Conservation (phyloP, 495 filamentous ascomycete genomes). For the Niebla homalea region DNA sequence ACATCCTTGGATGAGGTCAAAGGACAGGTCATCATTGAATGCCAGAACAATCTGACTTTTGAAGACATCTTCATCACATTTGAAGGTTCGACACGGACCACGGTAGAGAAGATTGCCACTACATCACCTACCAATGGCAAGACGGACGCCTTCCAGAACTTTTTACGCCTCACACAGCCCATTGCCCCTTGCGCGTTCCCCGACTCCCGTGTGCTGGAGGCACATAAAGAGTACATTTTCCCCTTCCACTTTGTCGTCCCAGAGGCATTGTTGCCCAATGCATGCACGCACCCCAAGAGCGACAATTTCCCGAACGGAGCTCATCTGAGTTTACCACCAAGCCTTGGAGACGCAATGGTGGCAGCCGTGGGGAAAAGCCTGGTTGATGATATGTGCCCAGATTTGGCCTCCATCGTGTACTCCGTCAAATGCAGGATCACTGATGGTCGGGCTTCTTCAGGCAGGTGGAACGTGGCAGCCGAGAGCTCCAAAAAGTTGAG, state of each 20-base stretch:
- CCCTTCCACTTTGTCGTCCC: constrained; percentile 87
- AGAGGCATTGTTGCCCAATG: constrained; percentile 46
- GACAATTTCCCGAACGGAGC: constrained; percentile 50
- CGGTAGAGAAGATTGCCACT: constrained; percentile 36
- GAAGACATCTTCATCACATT: constrained; percentile 71
- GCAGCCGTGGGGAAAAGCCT: constrained; percentile 35
- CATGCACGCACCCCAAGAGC: constrained; percentile 43
- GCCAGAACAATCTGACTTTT: constrained; percentile 55
- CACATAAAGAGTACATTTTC: constrained; percentile 53
- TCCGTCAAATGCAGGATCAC: constrained; percentile 43
- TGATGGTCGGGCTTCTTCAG: constrained; percentile 28
- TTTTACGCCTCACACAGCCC: constrained; percentile 75
- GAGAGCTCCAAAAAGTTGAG: constrained; percentile 49
- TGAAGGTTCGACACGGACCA: constrained; percentile 49
- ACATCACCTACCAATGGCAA: constrained; percentile 33
- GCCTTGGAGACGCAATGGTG: constrained; percentile 54
- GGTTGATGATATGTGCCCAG: constrained; percentile 70
- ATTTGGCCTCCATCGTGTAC: constrained; percentile 71
- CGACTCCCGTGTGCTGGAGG: constrained; percentile 50
- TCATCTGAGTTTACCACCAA: constrained; percentile 72
- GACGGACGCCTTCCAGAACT: constrained; percentile 44
- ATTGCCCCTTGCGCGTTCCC: constrained; percentile 57
- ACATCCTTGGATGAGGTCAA: constrained; percentile 48
- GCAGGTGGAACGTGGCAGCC: constrained; percentile 33
- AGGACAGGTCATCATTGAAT: constrained; percentile 46